Conservation (phyloP, 345 rosid genomes). For the Lenwebbia sp. region DNA sequence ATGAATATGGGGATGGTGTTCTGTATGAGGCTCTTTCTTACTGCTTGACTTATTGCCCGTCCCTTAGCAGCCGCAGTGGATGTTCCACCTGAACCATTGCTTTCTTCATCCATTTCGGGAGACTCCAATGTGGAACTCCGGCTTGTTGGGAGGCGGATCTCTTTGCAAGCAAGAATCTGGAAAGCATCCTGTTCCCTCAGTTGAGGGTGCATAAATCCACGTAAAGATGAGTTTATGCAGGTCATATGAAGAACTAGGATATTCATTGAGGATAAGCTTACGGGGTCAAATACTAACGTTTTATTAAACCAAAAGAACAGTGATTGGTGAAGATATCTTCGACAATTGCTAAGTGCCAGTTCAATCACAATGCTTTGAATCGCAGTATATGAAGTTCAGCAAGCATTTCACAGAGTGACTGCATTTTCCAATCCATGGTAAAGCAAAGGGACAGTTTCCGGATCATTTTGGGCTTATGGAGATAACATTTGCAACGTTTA, state of each 20-base stretch:
- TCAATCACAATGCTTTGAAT: not conserved
- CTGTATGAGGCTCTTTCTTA: slow-evolving; percentile 78
- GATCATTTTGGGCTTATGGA: not conserved
- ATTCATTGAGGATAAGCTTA: not conserved
- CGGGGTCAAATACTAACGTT: not conserved
- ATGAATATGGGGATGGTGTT: slow-evolving; percentile 94
- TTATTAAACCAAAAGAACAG: not conserved
- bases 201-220: not conserved
- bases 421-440: not conserved
- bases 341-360: not conserved
- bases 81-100: slow-evolving; percentile 25
- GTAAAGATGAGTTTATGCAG: not conserved
- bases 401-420: not conserved
- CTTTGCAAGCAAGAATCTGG: slow-evolving; percentile 79
- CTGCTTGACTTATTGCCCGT: slow-evolving; percentile 81
- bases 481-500: not conserved
- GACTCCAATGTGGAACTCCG: slow-evolving; percentile 49
- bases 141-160: slow-evolving; percentile 48
- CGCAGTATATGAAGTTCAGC: not conserved
- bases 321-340: not conserved
- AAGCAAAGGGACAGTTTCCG: not conserved
- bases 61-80: slow-evolving; percentile 56
- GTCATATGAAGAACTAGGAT: not conserved
- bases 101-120: slow-evolving; percentile 53
- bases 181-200: slow-evolving; percentile 63